A percentile compares a stretch with the other conserved stretches of the same genome.
These are phyloP conservation scores for Boletus rubropictus DNA, from an alignment of 768 basidiomycete species.

Conservation along the genomic window DNA sequence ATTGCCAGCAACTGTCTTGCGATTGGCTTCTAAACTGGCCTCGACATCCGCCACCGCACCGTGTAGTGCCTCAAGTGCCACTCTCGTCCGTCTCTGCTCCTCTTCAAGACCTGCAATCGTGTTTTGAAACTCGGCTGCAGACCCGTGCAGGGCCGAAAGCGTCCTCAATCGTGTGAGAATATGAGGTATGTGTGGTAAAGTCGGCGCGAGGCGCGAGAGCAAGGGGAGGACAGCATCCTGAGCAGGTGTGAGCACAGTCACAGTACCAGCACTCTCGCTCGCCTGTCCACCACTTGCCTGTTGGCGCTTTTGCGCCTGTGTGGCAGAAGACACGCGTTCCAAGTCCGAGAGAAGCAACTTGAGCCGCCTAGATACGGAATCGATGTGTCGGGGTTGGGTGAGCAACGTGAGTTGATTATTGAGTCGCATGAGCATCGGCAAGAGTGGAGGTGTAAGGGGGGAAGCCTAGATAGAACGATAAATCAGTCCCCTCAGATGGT, in stretches of 20 bases:
- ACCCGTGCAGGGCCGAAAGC: slow-evolving; percentile 72
- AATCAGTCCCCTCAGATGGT: not conserved
- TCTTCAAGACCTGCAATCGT: slow-evolving; percentile 63
- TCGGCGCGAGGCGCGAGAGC: slow-evolving; percentile 63
- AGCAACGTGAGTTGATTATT: slow-evolving; percentile 83
- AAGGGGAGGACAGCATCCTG: slow-evolving; percentile 64
- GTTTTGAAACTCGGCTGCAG: slow-evolving; percentile 71
- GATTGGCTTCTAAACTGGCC: slow-evolving; percentile 69
- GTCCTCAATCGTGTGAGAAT: slow-evolving; percentile 86
- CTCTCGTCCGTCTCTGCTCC: slow-evolving; percentile 61
- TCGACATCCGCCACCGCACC: slow-evolving; percentile 69
- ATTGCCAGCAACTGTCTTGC: slow-evolving; percentile 64
- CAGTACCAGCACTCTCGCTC: slow-evolving; percentile 7
- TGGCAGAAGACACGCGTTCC: slow-evolving; percentile 67
- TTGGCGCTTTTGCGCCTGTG: slow-evolving; percentile 26
- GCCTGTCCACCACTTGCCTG: slow-evolving; percentile 5
- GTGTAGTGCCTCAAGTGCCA: slow-evolving; percentile 60
- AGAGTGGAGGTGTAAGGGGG: slow-evolving; percentile 71
- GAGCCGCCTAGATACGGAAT: slow-evolving; percentile 88
- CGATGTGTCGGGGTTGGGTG: slow-evolving; percentile 93
- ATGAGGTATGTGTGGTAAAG: slow-evolving; percentile 80
- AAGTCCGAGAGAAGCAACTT: slow-evolving; percentile 91
- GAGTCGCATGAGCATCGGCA: slow-evolving; percentile 75
- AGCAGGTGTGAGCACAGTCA: slow-evolving; percentile 27
- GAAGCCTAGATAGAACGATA: slow-evolving; percentile 44